Evolutionary conservation across 805 yeast species (phyloP).

Genomic region (Alloascoidea africana): DNA sequence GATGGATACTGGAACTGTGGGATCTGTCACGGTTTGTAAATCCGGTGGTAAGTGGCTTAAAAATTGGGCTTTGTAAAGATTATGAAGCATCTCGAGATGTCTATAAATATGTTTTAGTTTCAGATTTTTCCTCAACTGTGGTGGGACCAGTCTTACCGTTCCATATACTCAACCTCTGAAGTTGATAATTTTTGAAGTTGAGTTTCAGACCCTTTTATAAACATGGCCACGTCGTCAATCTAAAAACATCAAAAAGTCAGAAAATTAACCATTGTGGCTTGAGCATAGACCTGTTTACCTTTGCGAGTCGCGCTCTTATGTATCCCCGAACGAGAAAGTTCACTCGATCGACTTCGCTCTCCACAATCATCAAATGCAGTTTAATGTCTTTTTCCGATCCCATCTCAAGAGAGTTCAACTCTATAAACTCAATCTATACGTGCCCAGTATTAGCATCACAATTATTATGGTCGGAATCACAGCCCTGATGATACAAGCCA

Average conservation of each 20-base stretch:
- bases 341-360: constrained; percentile 80
- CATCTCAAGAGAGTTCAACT: constrained; percentile 62
- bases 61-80: constrained; percentile 54
- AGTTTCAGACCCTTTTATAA: constrained; percentile 31
- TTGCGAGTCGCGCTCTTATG: constrained; percentile 52
- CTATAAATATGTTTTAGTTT: constrained; percentile 10
- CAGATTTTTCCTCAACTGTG: constrained; percentile 3
- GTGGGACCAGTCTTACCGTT: constrained; percentile 15
- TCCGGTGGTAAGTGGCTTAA: constrained; percentile 51
- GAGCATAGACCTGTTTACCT: constrained; percentile 7
- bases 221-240: constrained; percentile 55
- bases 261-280: neutral
- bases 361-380: constrained; percentile 69
- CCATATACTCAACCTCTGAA: constrained; percentile 54
- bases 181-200: constrained; percentile 30
- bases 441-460: no score
- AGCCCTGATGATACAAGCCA: neutral
- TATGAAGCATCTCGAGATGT: constrained; percentile 49
- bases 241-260: constrained; percentile 13
- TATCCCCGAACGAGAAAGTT: constrained; percentile 72
- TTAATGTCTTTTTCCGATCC: constrained; percentile 43
- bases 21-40: constrained; percentile 64
- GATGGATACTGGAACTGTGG: constrained; percentile 47
- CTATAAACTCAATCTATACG: constrained; percentile 63
- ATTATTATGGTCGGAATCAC: no score